Conservation (phyloP, 2,329 filamentous ascomycete genomes). For the Chaetomium olivaceum region DNA sequence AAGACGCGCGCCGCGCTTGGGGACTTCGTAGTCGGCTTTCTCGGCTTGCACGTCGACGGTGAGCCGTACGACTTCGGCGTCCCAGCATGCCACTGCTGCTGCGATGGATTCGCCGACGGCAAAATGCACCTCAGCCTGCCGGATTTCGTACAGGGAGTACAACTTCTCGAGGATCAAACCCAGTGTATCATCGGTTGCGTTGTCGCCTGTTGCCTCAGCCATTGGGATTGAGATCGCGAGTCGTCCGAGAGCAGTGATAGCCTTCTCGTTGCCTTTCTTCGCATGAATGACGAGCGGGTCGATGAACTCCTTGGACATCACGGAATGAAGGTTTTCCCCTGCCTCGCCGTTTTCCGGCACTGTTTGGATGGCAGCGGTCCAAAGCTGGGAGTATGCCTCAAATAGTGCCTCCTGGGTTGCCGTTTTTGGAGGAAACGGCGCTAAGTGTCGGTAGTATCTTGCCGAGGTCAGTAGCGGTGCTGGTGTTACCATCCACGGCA, state of each 20-base stretch:
- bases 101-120: conserved; percentile 85
- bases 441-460: conserved; percentile 32
- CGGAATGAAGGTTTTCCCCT: conserved; percentile 30
- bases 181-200: conserved; percentile 43
- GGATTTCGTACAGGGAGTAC: conserved; percentile 78
- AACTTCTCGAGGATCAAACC: conserved; percentile 65
- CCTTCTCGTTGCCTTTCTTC: conserved; percentile 78
- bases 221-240: conserved; percentile 63
- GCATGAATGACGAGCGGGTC: conserved; percentile 66
- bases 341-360: conserved; percentile 24
- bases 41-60: conserved; percentile 70
- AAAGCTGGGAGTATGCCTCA: conserved; percentile 49
- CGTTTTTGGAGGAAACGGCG: conserved; percentile 22
- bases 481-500: neutral
- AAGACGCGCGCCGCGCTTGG: conserved; percentile 46
- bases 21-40: conserved; percentile 33
- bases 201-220: conserved; percentile 35
- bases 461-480: neutral
- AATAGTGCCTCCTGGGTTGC: conserved; percentile 49
- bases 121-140: conserved; percentile 85
- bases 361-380: conserved; percentile 43
- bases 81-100: conserved; percentile 76
- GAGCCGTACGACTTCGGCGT: conserved; percentile 74
- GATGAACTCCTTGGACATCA: conserved; percentile 50
- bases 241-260: conserved; percentile 78